Base-by-base conservation (phyloP, 169 alveolate species). In the Eimeria acervulina region DNA sequence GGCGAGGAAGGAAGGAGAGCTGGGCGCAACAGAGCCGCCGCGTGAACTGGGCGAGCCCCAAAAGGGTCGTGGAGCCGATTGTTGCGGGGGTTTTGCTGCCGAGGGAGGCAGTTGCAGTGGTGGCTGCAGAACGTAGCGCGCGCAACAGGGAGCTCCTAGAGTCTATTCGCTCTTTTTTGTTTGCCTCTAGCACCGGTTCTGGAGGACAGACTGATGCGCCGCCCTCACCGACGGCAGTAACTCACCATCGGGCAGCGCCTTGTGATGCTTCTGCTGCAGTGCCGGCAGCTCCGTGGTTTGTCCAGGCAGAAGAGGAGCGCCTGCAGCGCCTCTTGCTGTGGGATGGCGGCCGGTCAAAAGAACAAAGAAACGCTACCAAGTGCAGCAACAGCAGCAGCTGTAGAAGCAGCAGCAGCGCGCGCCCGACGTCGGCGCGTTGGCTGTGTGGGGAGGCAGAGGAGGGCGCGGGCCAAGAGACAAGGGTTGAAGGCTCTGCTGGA, bases 11-110 rank as follows among this genome's bases (percentile, higher is more conserved):
- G 12, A 93, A 93, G 87, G 63, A 36, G 19, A 52, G 87, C n/a
- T 19, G 70, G 72, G 78, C 70, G 52, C 85, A 78, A 74, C 96
- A 93, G 31, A 93, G 96, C 87, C 92, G 96, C 17, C 72, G 93
- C 36, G 93, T 93, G 10, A 93, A 93, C 85, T 93, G 96, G 96
- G 91, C 96, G 8, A 63, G 12, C 42, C 76, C 85, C 13, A 78
- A n/a, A 23, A 70, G 96, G 33, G 21, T 36, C 23, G 93, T 93
- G 28, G 96, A 93, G 76, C 72, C 96, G 12, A 72, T 51, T 31
- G 88, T 93, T 17, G 93, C 88, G 2, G 93, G 87, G n/a, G 47
- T 38, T 8, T 68, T 93, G 92, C 84, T 93, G 66, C 91, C 91
- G 51, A n/a, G 40, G 52, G 91, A 42, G 72, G 96, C 93, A 15